Conservation (phyloP, 83 land plant species). For the Thuja plicata region DNA sequence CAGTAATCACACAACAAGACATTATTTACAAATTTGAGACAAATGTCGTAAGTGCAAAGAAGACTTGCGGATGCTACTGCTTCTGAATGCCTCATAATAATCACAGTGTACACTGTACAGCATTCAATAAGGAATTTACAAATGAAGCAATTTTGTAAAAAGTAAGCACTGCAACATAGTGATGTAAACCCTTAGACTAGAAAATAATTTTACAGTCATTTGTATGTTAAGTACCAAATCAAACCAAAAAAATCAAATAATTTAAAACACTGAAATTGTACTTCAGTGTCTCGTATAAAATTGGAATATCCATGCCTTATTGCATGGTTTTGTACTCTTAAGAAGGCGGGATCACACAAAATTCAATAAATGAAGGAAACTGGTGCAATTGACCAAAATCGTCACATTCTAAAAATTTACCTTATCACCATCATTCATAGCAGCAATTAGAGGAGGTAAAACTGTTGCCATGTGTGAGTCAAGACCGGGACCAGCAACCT, state of each 20-base stretch:
- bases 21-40: not conserved
- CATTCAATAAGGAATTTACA: not conserved
- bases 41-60: not conserved
- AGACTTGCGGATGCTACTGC: not conserved
- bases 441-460: conserved; percentile 83
- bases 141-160: not conserved
- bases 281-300: not conserved
- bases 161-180: not conserved
- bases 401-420: conserved; percentile 26
- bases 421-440: conserved; percentile 80
- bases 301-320: not conserved
- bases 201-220: not conserved
- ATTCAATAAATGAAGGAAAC: not conserved
- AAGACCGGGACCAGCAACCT: conserved; percentile 98
- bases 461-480: conserved; percentile 71
- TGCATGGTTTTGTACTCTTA: not conserved
- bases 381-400: not conserved
- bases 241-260: not conserved
- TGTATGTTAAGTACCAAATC: not conserved
- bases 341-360: not conserved
- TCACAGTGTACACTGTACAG: not conserved
- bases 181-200: not conserved
- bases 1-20: not conserved
- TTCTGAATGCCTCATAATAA: not conserved
- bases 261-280: not conserved